phyloP scores from a whole-genome alignment of 345 rosid species.

The Garcia nutans region DNA sequence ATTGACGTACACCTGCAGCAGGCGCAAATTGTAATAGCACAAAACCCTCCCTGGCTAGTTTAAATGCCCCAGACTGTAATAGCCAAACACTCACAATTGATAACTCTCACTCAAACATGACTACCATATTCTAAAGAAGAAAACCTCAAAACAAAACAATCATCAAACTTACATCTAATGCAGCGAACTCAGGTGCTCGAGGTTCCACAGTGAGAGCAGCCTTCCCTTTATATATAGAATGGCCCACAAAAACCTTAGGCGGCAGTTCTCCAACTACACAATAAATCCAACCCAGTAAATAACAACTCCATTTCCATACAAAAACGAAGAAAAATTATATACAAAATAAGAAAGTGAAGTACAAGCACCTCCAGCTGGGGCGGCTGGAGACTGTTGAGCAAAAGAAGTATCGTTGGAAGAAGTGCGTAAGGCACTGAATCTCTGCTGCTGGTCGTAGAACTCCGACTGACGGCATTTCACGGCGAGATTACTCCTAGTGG shows the following conservation, averaged over 20 bases:
- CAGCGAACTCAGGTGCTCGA: slow-evolving; percentile 69
- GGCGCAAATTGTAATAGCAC: slow-evolving; percentile 85
- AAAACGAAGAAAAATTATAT: background rate
- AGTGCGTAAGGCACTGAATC: slow-evolving; percentile 17
- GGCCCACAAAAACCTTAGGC: slow-evolving; percentile 62
- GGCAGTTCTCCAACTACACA: slow-evolving; percentile 45
- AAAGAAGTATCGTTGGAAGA: slow-evolving; percentile 29
- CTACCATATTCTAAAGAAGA: background rate
- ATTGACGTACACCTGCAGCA: slow-evolving; percentile 65
- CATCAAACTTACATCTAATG: slow-evolving; percentile 50
- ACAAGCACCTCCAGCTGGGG: slow-evolving; percentile 27
- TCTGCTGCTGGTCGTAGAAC: slow-evolving; percentile 38
- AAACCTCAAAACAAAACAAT: too few species aligned
- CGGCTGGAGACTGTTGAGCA: slow-evolving; percentile 4
- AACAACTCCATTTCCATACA: background rate
- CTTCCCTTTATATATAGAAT: slow-evolving; percentile 94
- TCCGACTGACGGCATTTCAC: slow-evolving; percentile 63
- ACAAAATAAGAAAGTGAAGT: background rate
- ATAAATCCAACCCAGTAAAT: background rate
- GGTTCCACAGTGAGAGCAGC: slow-evolving; percentile 89
- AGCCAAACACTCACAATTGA: background rate
- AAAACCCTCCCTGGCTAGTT: slow-evolving; percentile 66
- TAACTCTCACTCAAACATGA: background rate
- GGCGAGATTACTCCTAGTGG: slow-evolving; percentile 22
- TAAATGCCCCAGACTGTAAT: slow-evolving; percentile 78